Evolutionary conservation across 2,329 filamentous ascomycete species (phyloP), one percentile per base, ranked within the genome.

Genomic region (Aspergillus thermomutatus): DNA sequence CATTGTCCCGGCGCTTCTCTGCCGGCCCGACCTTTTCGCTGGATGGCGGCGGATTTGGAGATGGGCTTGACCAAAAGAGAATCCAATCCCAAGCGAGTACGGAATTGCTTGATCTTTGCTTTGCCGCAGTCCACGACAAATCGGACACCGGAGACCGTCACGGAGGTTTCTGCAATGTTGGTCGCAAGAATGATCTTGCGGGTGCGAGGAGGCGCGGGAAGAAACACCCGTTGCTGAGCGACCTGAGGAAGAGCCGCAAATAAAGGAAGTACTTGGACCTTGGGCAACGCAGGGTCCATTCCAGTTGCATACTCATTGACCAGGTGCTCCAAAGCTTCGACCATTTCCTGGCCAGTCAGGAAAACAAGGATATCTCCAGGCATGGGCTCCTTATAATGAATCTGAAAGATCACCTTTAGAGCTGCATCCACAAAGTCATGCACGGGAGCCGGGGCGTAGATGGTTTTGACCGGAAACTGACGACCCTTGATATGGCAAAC

Each of bases 141-240:
- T 4, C 91, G 86, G 6, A 99, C 92, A 2, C 94, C 94, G 0
- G 93, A 89, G 0, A 99, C 92, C 0, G 94, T 99, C 57, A 99
- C 90, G 1, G 94, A 97, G 0, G 94, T 97, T 73, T 99, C 94
- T n/a, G 94, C 94, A 66, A 99, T 97, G 68, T 99, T 99, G 14
- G 94, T 99, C 0, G 92, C 88, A 0, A 99, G 79, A 0, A 99
- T 92, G 11, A 97, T 83, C 69, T 97, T 97, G 46, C 94, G 84
- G 0, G 91, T 95, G 2, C 86, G 83, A 54, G 85, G 85, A 0
- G 85, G 84, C 23, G 89, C 83, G 1, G 90, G 89, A 54, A 87
- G 80, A 71, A 99, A 97, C 9, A 95, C 92, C 23, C 86, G 84
- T 63, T 96, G 90, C 66, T 99, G 94, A 0, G 89, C 89, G 53